These are phyloP conservation scores for Magnusiomyces tetraspermus DNA, from an alignment of 1,139 yeast species.

Conservation along the genomic window DNA sequence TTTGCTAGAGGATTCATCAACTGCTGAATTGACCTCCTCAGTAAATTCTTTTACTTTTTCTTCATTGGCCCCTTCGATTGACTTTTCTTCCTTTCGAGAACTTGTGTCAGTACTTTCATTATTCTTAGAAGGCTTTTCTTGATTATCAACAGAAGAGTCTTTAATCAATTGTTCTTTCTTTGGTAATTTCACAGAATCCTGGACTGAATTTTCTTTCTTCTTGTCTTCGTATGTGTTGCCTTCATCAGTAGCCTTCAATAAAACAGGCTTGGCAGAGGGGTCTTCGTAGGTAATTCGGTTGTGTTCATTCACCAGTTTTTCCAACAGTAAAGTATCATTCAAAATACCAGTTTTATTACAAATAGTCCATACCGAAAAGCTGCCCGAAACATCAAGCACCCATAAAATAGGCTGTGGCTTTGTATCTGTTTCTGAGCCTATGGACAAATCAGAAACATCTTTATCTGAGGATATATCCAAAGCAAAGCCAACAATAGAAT, in stretches of 20 bases:
- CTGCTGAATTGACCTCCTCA: no score
- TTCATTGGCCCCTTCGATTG: no score
- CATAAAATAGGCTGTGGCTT: slow-evolving; percentile 55
- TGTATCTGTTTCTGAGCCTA: slow-evolving; percentile 44
- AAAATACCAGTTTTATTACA: slow-evolving; percentile 29
- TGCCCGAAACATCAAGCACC: slow-evolving; percentile 54
- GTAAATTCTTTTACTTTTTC: no score
- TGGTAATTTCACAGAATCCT: no score
- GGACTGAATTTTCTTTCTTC: background rate
- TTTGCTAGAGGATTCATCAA: no score
- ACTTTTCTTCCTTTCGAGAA: no score
- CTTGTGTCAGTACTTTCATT: no score
- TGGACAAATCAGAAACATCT: slow-evolving; percentile 44
- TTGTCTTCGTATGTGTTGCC: no score
- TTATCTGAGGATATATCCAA: slow-evolving; percentile 46
- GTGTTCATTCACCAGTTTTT: background rate
- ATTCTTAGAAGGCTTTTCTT: background rate
- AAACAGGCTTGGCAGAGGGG: background rate
- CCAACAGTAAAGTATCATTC: slow-evolving; percentile 11
- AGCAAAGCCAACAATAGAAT: slow-evolving; percentile 59
- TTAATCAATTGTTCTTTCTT: background rate
- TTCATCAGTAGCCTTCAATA: background rate
- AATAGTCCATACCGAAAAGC: slow-evolving; percentile 53
- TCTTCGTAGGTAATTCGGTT: background rate
- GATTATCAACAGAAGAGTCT: background rate